Base-by-base conservation (phyloP, 768 basidiomycete genomes). In the Mycena filopes region DNA sequence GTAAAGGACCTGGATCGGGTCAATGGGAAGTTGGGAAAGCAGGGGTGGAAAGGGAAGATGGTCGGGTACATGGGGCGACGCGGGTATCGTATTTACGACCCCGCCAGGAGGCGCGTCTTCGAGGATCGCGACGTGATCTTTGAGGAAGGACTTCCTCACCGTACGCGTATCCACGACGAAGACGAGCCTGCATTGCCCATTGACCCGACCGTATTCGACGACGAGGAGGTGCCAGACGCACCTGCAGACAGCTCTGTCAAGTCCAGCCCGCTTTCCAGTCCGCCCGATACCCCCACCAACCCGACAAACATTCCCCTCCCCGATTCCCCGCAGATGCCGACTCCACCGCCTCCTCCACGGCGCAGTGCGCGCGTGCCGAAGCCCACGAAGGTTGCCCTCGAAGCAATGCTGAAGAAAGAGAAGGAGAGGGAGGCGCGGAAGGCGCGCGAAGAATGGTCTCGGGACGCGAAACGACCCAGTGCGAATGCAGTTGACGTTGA, bases 31-130 rank as follows among this genome's bases (percentile, higher is more conserved):
- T 31, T 66, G 11, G 60, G 65, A 5, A n/a, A 55, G 41, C 65
- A 66, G 38, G 64, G 47, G 7, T 66, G 65, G 65, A 40, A 61
- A 33, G 65, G 65, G 8, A 41, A 23, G 13, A 46, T 66, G 51
- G 46, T 66, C 1, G 59, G 65, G 53, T 66, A 66, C 43, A 60
- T 66, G 57, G 65, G 58, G 0, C 38, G 58, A 5, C 57, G 58
- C 23, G 65, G 65, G 16, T 66, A 66, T 53, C 42, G 51, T n/a
- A 43, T 60, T 18, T 36, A 42, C 25, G 65, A 66, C 23, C 40
- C 50, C 36, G 23, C 33, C 29, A 21, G 65, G 6, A 20, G 33
- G 10, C 40, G 43, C n/a, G 51, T 66, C 12, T 66, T 33, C 40
- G 16, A 58, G 16, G 58, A 60, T 16, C 57, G 29, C 42, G 41